Evolutionary conservation across 139 green algal genomes (phyloP).

Genomic region (Pedinophyceae sp.): DNA sequence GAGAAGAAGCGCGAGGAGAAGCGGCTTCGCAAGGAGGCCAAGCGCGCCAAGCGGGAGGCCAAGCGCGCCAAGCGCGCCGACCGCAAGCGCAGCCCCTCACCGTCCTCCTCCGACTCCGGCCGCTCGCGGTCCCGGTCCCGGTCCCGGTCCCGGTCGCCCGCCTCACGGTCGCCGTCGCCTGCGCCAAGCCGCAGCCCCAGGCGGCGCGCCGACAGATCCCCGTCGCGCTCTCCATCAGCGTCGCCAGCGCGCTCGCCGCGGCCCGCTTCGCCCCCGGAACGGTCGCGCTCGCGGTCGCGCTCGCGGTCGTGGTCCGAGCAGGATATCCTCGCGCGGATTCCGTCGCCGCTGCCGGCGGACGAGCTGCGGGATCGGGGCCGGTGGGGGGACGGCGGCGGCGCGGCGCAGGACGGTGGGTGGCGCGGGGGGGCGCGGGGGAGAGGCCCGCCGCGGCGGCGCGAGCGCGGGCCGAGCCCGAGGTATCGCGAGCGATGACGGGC

Average conservation of each 20-base stretch:
- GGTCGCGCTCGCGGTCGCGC: not conserved
- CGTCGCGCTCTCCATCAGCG: not conserved
- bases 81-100: not conserved
- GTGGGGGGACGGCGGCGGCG: too few relatives aligned
- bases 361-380: too few relatives aligned
- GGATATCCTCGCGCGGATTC: too few relatives aligned
- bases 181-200: too few relatives aligned
- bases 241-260: not conserved
- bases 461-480: too few relatives aligned
- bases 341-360: too few relatives aligned
- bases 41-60: not conserved
- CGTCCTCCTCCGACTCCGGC: not conserved
- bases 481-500: too few relatives aligned
- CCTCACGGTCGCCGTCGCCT: not conserved
- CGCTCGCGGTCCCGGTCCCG: not conserved
- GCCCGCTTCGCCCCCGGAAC: not conserved
- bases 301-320: too few relatives aligned
- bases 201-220: too few relatives aligned
- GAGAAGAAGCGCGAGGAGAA: not conserved
- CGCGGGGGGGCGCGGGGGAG: too few relatives aligned
- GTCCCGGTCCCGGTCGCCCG: not conserved
- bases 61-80: not conserved
- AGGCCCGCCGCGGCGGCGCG: too few relatives aligned
- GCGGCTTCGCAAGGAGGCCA: not conserved
- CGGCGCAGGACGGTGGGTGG: too few relatives aligned